phyloP scores from a whole-genome alignment of 148 eudicot species.

The Rhododendron simsii region DNA sequence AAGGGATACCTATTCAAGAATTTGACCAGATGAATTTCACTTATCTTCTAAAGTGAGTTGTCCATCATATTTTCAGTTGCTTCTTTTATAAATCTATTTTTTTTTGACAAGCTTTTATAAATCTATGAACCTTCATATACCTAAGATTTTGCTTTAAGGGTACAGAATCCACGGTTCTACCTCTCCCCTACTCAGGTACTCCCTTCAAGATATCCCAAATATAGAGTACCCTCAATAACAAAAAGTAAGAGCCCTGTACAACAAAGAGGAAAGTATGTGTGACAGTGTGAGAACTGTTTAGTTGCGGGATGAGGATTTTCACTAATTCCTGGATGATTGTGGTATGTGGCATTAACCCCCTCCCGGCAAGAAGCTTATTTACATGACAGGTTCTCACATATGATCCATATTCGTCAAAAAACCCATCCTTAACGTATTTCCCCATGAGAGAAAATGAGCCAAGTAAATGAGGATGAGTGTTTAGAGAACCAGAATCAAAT shows the following conservation, averaged over 20 bases:
- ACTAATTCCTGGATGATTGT: not conserved
- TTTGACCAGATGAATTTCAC: slow-evolving; percentile 57
- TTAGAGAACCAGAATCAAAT: not conserved
- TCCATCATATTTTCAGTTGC: not conserved
- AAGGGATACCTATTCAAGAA: slow-evolving; percentile 50
- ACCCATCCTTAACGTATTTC: not conserved
- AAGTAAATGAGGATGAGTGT: not conserved
- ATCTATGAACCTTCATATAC: not conserved
- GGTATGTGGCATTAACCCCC: not conserved
- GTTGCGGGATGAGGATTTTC: not conserved
- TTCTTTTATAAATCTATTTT: not conserved
- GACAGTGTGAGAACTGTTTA: not conserved
- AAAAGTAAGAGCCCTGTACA: not conserved
- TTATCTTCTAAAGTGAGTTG: slow-evolving; percentile 79
- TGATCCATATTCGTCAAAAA: not conserved
- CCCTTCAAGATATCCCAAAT: not conserved
- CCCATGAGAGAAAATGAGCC: not conserved
- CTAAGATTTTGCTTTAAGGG: not conserved
- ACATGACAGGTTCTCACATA: not conserved
- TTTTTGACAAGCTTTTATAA: no score
- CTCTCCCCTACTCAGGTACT: not conserved
- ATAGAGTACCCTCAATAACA: not conserved
- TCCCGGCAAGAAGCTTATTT: not conserved
- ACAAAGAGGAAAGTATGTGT: not conserved
- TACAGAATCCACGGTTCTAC: not conserved